These are phyloP conservation scores for Bauhinia variegata DNA, from an alignment of 306 rosid genomes.

Conservation along the genomic window DNA sequence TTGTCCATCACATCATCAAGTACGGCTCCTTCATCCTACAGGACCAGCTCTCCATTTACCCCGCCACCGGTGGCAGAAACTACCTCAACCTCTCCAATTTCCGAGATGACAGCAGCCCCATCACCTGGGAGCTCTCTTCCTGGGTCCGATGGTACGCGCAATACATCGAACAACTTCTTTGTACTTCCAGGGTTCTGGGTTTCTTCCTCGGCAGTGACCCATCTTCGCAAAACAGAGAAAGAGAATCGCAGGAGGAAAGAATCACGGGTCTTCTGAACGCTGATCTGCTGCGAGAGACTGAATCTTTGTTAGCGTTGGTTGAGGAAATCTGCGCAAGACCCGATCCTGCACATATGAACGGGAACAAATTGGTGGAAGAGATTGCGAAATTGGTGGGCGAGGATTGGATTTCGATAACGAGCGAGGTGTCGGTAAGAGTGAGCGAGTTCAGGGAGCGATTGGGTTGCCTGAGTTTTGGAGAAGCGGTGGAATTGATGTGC, in stretches of 20 bases:
- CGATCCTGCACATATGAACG: conserved; percentile 13
- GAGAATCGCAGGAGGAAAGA: conserved; percentile 43
- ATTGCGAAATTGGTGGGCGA: conserved; percentile 47
- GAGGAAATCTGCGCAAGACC: conserved; percentile 58
- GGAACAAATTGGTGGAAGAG: conserved; percentile 54
- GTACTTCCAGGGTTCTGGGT: conserved; percentile 55
- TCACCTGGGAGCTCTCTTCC: conserved; percentile 70
- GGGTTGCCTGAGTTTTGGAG: conserved; percentile 60
- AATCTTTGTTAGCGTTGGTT: conserved; percentile 52
- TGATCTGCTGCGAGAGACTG: conserved; percentile 56
- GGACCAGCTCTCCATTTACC: conserved; percentile 83
- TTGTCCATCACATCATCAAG: conserved; percentile 63
- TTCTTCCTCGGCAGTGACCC: conserved; percentile 48
- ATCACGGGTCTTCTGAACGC: conserved; percentile 46
- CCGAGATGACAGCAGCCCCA: conserved; percentile 52
- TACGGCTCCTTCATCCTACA: conserved; percentile 80
- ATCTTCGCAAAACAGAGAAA: neutral
- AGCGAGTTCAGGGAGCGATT: conserved; percentile 62
- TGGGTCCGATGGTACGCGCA: conserved; percentile 89
- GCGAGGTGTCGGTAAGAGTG: conserved; percentile 46
- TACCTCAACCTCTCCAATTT: conserved; percentile 91
- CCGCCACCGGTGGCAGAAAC: conserved; percentile 77
- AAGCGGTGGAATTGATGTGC: conserved; percentile 66
- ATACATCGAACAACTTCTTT: conserved; percentile 61
- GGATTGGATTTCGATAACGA: conserved; percentile 45